A percentile compares a stretch with the other conserved stretches of the same genome.
phyloP scores from a whole-genome alignment of 176 grass and related monocot species.

The Eleusine coracana region DNA sequence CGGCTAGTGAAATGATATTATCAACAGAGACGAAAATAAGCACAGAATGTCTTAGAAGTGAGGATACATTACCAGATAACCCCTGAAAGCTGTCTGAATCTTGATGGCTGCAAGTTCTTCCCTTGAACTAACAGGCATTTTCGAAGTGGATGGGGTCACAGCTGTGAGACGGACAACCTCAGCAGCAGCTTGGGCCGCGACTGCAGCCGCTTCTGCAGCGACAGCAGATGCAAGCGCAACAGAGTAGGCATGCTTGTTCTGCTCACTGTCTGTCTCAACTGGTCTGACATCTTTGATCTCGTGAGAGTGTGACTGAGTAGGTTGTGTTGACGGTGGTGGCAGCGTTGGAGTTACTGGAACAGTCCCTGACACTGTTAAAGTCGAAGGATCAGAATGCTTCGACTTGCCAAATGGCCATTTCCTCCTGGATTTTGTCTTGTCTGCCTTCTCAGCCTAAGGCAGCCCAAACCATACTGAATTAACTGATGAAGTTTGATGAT shows the following conservation, averaged over 20 bases:
- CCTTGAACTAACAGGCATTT: constrained; percentile 40
- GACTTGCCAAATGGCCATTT: constrained; percentile 65
- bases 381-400: constrained; percentile 40
- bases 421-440: constrained; percentile 60
- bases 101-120: constrained; percentile 79
- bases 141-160: constrained; percentile 41
- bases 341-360: constrained; percentile 35
- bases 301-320: constrained; percentile 42
- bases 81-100: constrained; percentile 90
- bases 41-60: constrained; percentile 8
- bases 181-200: constrained; percentile 82
- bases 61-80: constrained; percentile 68
- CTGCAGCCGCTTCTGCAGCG: constrained; percentile 80
- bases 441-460: constrained; percentile 43
- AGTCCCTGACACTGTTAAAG: constrained; percentile 38
- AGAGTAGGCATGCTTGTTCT: constrained; percentile 75
- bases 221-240: constrained; percentile 84
- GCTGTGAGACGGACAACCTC: constrained; percentile 84
- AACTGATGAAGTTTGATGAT: constrained; percentile 12
- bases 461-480: constrained; percentile 18
- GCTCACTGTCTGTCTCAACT: constrained; percentile 56
- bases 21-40: constrained; percentile 19
- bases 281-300: constrained; percentile 67
- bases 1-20: background rate
- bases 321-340: constrained; percentile 29